Conservation (phyloP, 305 asterid species). For the Solanum hybrid region DNA sequence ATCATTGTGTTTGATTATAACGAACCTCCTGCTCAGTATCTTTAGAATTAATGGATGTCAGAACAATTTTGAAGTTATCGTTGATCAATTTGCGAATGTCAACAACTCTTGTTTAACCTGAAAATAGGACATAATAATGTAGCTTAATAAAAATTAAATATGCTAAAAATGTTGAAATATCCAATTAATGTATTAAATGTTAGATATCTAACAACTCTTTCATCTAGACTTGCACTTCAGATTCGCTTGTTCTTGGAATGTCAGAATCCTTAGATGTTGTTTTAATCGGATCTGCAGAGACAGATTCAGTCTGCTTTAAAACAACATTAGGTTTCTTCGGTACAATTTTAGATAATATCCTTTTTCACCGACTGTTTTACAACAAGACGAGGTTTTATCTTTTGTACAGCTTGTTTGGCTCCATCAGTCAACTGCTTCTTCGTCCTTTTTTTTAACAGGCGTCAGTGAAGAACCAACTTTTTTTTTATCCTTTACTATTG, state of each 20-base stretch:
- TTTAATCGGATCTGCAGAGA: neutral
- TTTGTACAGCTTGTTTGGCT: neutral
- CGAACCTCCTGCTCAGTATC: neutral
- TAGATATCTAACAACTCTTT: no score
- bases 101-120: neutral
- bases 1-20: no score
- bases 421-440: no score
- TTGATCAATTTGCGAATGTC: neutral
- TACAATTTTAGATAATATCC: neutral
- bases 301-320: no score
- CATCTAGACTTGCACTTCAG: neutral
- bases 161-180: neutral
- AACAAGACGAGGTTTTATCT: neutral
- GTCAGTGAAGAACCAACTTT: neutral
- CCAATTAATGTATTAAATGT: no score
- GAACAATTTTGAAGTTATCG: no score
- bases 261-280: neutral
- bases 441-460: no score
- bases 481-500: no score
- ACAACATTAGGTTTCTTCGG: neutral
- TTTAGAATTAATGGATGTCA: neutral
- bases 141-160: no score
- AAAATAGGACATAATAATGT: no score
- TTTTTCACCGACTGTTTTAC: no score
- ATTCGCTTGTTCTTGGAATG: neutral